Evolutionary conservation across 371 early-diverging fungal species (phyloP).

Genomic region (Globomyces sp.): DNA sequence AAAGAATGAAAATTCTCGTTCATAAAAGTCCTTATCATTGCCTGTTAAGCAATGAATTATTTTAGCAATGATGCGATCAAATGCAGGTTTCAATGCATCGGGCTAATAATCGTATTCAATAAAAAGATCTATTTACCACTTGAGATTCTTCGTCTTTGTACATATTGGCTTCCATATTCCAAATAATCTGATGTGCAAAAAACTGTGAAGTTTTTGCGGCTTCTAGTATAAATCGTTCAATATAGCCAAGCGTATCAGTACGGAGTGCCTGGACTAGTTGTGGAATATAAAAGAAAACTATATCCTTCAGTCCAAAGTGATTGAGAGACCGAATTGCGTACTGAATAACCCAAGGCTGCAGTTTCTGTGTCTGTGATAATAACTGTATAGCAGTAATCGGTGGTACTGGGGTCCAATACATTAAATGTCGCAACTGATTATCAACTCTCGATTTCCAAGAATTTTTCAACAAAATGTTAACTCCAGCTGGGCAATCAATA

Average conservation of each 20-base stretch:
- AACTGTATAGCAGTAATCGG: slow-evolving; percentile 85
- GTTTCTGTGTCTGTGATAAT: slow-evolving; percentile 64
- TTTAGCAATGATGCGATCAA: slow-evolving; percentile 82
- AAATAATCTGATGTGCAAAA: slow-evolving; percentile 99
- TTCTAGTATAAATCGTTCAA: slow-evolving; percentile 88
- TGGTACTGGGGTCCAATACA: slow-evolving; percentile 92
- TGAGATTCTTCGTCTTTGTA: slow-evolving; percentile 48
- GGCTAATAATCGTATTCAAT: slow-evolving; percentile 9
- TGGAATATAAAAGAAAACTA: slow-evolving; percentile 96
- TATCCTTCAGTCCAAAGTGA: slow-evolving; percentile 80
- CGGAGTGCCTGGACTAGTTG: slow-evolving; percentile 98
- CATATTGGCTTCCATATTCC: slow-evolving; percentile 99
- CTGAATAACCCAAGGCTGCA: slow-evolving; percentile 81
- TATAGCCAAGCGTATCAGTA: slow-evolving; percentile 82
- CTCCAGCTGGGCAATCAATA: slow-evolving; percentile 70
- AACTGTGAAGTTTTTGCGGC: slow-evolving; percentile 90
- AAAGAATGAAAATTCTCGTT: slow-evolving; percentile 95
- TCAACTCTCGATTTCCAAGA: slow-evolving; percentile 20
- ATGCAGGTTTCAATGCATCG: slow-evolving; percentile 73
- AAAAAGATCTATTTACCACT: not conserved
- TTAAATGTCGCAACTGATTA: slow-evolving; percentile 44
- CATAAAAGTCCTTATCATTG: slow-evolving; percentile 82
- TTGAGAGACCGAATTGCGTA: slow-evolving; percentile 91
- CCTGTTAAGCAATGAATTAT: slow-evolving; percentile 79
- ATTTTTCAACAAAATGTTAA: slow-evolving; percentile 58